A percentile compares a stretch with the other conserved stretches of the same genome.
Conservation (phyloP, 2,329 filamentous ascomycete species). For the Hymenoscyphus fructigenus region DNA sequence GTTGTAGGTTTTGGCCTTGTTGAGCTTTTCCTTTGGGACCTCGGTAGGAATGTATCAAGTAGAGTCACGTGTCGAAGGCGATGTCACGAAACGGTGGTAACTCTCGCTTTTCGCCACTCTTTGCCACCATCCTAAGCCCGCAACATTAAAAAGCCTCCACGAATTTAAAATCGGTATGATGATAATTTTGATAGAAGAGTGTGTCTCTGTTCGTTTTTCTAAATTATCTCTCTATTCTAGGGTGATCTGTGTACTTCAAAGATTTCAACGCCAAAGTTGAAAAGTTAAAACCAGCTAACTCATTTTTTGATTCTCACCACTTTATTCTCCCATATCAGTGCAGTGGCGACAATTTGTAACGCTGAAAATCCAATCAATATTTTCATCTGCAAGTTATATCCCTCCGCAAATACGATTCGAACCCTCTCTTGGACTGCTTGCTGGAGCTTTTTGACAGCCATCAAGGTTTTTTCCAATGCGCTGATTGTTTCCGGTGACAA, state of each 20-base stretch:
- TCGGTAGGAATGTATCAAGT: no score
- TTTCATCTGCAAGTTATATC: background rate
- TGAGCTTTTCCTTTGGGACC: no score
- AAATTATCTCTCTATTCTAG: background rate
- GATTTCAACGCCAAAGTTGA: background rate
- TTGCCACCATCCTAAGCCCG: no score
- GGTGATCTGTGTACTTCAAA: background rate
- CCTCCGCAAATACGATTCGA: background rate
- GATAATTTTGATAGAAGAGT: no score
- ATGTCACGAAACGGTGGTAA: no score
- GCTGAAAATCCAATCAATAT: background rate
- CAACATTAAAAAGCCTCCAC: no score
- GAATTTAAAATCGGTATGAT: no score
- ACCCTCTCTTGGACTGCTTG: background rate
- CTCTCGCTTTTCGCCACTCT: no score
- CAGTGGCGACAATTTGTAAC: background rate
- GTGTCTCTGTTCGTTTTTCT: no score
- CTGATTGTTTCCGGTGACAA: background rate
- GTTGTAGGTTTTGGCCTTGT: no score
- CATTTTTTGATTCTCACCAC: background rate
- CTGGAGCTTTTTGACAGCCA: background rate
- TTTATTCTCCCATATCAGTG: conserved; percentile 1
- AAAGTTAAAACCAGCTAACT: background rate
- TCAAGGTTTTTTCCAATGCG: background rate
- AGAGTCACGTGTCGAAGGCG: no score